Evolutionary conservation across 2,329 filamentous ascomycete genomes (phyloP).

Genomic region (Huntiella moniliformis): DNA sequence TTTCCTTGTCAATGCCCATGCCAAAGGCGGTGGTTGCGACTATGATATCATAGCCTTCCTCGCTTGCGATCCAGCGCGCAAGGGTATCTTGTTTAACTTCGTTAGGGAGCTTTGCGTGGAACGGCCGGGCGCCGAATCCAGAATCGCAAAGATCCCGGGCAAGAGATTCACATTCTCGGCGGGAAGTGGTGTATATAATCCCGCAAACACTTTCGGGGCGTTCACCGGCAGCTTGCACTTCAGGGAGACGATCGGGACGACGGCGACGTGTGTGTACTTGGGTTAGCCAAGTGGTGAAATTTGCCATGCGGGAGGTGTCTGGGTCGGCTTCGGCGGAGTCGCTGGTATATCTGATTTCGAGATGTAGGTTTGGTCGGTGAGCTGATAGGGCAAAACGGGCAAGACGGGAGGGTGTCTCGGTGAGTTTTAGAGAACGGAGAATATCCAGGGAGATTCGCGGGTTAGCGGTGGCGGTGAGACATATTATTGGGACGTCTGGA

Average conservation of each 20-base stretch:
- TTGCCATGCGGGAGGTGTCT: constrained; percentile 35
- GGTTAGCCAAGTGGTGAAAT: constrained; percentile 62
- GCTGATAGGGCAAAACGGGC: constrained; percentile 70
- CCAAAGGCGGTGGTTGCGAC: constrained; percentile 92
- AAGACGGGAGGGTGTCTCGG: constrained; percentile 36
- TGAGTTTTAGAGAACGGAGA: constrained; percentile 52
- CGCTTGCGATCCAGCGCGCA: constrained; percentile 51
- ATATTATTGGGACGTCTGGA: constrained; percentile 76
- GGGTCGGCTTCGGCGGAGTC: constrained; percentile 42
- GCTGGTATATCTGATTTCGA: constrained; percentile 69
- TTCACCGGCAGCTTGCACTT: constrained; percentile 33
- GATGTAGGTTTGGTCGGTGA: constrained; percentile 68
- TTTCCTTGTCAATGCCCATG: constrained; percentile 94
- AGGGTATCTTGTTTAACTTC: constrained; percentile 54
- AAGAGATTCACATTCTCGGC: constrained; percentile 55
- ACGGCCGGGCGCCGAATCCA: constrained; percentile 54
- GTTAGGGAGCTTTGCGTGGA: constrained; percentile 51
- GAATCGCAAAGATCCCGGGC: constrained; percentile 45
- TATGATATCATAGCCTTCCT: constrained; percentile 68
- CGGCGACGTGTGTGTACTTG: constrained; percentile 51
- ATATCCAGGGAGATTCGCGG: constrained; percentile 65
- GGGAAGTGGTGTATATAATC: constrained; percentile 62
- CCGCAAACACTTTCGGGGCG: constrained; percentile 48
- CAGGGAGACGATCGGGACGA: constrained; percentile 36
- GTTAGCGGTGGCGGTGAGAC: constrained; percentile 82